Base-by-base conservation (phyloP, 441 rosid genomes). In the Iberis amara region DNA sequence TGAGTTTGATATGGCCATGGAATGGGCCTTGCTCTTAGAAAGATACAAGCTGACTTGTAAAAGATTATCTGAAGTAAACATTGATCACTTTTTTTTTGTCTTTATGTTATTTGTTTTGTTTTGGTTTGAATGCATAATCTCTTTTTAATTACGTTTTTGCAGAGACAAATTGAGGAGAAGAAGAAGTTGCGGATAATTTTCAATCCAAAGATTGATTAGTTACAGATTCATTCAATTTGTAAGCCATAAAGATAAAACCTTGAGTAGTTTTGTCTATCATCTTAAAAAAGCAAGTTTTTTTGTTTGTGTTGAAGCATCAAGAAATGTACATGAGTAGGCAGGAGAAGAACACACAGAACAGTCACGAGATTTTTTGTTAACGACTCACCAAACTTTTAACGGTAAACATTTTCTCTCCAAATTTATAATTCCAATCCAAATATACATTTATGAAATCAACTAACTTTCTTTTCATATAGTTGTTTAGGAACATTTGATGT, bases 1-100 rank as follows among this genome's bases (percentile, higher is more conserved):
- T 39, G 94, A 78, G 61, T 82, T 80, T 74, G 94, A 83, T 11
- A 69, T 86, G 96, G 86, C 81, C 11, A 21, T 78, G 73, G 91
- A 82, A 1, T 86, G 97, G 96, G 55, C 71, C 52, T 40, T 80
- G 50, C 67, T 59, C 15, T 75, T 53, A 52, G 76, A 78, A 54
- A 76, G 59, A 70, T 50, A 51, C 12, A 73, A 75, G 28, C 39
- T 11, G 24, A 42, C 61, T 73, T 80, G 69, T 14, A 46, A 55
- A 57, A 59, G 14, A 12, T 43, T 86, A 44, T 56, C 50, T 21
- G 58, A 72, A 94, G 95, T 38, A 8, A 21, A 23, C 39, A 31
- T 7, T 21, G 11, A 47, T 53, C 52, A 3, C 12, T 30, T 14
- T 37, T 52, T n/a, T 40, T 40, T 10, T 38, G 24, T 54, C 59